A percentile compares a stretch with the other conserved stretches of the same genome.
These are phyloP conservation scores for Leishmania arabica DNA, from an alignment of 208 protist species.

Conservation along the genomic window DNA sequence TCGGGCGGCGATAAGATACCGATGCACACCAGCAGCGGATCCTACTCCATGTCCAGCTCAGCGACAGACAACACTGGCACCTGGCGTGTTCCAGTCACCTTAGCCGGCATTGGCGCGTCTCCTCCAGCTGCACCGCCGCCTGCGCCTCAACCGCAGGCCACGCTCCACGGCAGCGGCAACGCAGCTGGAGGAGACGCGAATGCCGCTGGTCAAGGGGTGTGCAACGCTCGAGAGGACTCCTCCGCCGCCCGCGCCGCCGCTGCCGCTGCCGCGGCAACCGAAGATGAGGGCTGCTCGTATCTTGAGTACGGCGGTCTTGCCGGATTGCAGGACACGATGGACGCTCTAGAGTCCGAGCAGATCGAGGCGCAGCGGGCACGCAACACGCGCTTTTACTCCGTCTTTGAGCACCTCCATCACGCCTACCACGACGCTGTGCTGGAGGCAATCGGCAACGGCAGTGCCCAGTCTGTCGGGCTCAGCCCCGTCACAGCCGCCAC, in stretches of 20 bases:
- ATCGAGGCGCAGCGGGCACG: conserved; percentile 38
- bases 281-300: conserved; percentile 44
- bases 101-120: conserved; percentile 6
- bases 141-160: background rate
- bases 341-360: conserved; percentile 36
- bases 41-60: background rate
- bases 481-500: background rate
- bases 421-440: conserved; percentile 38
- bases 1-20: background rate
- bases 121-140: background rate
- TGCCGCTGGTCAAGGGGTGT: no score
- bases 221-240: background rate
- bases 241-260: background rate
- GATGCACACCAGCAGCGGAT: background rate
- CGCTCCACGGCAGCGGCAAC: background rate
- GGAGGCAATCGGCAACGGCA: background rate
- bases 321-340: conserved; percentile 27
- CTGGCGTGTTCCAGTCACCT: background rate
- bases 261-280: background rate
- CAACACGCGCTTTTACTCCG: conserved; percentile 48
- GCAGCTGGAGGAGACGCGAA: background rate
- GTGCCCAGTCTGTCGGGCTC: background rate
- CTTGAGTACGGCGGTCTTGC: conserved; percentile 25
- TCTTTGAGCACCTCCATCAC: conserved; percentile 55
- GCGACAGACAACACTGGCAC: background rate